Evolutionary conservation across 768 basidiomycete species (phyloP).

Genomic region (Phylloporus arenicola): DNA sequence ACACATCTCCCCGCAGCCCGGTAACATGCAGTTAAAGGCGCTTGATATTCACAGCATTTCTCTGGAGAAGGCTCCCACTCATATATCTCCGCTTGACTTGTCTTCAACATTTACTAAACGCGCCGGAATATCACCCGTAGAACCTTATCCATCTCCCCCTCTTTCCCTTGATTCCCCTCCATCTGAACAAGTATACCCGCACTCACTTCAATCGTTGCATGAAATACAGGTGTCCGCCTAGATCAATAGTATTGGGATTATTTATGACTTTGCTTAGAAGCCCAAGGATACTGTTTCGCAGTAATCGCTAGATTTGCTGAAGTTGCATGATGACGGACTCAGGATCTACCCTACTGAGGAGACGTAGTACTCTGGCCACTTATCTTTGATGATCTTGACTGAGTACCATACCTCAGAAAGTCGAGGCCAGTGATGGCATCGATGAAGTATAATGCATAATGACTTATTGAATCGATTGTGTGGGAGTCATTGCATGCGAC

Average conservation of each 20-base stretch:
- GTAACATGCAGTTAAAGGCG: not conserved
- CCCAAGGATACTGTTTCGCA: not conserved
- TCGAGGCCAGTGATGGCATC: not conserved
- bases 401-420: not conserved
- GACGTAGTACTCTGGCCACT: not conserved
- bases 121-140: constrained; percentile 26
- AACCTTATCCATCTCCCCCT: constrained; percentile 49
- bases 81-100: constrained; percentile 15
- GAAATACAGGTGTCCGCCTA: constrained; percentile 17
- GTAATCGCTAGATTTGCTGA: not conserved
- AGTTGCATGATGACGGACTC: not conserved
- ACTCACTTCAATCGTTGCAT: constrained; percentile 3
- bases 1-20: constrained; percentile 1
- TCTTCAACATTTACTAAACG: constrained; percentile 23
- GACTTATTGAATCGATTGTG: constrained; percentile 9
- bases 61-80: constrained; percentile 15
- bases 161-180: constrained; percentile 27
- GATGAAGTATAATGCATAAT: not conserved
- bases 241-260: constrained; percentile 8
- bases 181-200: constrained; percentile 6
- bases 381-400: not conserved
- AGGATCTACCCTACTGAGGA: not conserved
- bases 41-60: constrained; percentile 5
- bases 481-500: constrained; percentile 14
- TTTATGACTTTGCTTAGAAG: constrained; percentile 17